Conservation (phyloP, 345 rosid species). For the Salix udensis region DNA sequence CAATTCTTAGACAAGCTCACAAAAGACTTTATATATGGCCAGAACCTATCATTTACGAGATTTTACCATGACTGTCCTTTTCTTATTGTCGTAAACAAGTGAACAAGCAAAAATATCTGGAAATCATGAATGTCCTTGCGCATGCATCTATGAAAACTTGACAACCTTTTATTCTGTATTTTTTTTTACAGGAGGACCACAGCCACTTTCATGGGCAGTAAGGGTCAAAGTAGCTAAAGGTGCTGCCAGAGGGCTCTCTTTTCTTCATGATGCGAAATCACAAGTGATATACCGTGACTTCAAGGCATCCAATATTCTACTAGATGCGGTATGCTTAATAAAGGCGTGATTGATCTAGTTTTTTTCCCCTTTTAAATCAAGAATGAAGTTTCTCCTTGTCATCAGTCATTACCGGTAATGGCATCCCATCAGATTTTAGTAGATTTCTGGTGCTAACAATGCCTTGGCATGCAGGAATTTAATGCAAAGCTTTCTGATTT, state of each 20-base stretch:
- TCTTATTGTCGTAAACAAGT: not conserved
- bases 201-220: conserved; percentile 79
- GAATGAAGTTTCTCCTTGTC: not conserved
- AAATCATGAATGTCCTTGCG: conserved; percentile 1
- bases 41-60: not conserved
- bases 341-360: not conserved
- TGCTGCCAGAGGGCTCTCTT: conserved; percentile 90
- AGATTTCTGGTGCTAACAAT: conserved; percentile 10
- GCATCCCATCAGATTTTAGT: not conserved
- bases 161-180: conserved; percentile 10
- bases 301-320: conserved; percentile 84
- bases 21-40: not conserved
- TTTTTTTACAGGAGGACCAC: conserved; percentile 61
- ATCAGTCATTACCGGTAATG: not conserved
- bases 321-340: conserved; percentile 58
- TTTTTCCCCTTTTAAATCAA: not conserved
- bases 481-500: conserved; percentile 90
- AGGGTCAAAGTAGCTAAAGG: conserved; percentile 81
- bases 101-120: not conserved
- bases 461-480: conserved; percentile 57
- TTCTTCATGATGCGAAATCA: conserved; percentile 85
- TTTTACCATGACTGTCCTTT: not conserved
- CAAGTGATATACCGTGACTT: conserved; percentile 91
- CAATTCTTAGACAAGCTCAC: not conserved
- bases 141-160: not conserved